Evolutionary conservation across 1,284 basidiomycete species (phyloP), one percentile per base, ranked within the genome.

Genomic region (Tausonia pullulans): DNA sequence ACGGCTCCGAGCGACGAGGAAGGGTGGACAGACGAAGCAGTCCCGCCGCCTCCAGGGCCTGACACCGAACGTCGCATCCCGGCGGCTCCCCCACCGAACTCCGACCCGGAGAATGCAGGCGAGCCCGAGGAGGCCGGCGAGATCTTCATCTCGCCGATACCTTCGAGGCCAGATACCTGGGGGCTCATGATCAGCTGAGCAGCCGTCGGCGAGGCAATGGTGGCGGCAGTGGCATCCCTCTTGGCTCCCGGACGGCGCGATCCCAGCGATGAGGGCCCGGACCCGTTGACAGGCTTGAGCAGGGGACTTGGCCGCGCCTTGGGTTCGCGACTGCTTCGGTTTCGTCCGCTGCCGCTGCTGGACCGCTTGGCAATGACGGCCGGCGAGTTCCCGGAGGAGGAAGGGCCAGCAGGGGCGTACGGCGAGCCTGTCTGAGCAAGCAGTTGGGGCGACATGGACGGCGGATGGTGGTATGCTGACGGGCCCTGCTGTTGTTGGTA

Each of bases 401-500:
- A 16, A 9, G 27, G 27, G 27, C 27, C 27, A 27, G 27, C 27
- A 27, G 27, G 27, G 27, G 27, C 27, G 27, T 27, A 27, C 27
- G 27, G 27, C 27, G 27, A 27, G 27, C 27, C 27, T 16, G 44
- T 60, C 51, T 65, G 64, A n/a, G 60, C 64, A 27, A 65, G 60
- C 5, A 65, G 55, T 49, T 64, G 63, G 53, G 61, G 66, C n/a
- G 67, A 58, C 58, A 61, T 63, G 27, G 64, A 56, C 27, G 54
- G 52, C 51, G 51, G 16, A 39, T 45, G 70, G 64, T 58, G 72
- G 62, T 58, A 66, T 27, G 27, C 27, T 27, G 69, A 56, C 65
- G 61, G 45, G 65, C 51, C 14, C 55, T 74, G 74, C 58, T 77
- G 75, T 69, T 75, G 64, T 49, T 68, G 70, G 67, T 60, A 63